Evolutionary conservation across 176 grass and related monocot species (phyloP), one percentile per base, ranked within the genome.

Genomic region (Carex myosuroides): DNA sequence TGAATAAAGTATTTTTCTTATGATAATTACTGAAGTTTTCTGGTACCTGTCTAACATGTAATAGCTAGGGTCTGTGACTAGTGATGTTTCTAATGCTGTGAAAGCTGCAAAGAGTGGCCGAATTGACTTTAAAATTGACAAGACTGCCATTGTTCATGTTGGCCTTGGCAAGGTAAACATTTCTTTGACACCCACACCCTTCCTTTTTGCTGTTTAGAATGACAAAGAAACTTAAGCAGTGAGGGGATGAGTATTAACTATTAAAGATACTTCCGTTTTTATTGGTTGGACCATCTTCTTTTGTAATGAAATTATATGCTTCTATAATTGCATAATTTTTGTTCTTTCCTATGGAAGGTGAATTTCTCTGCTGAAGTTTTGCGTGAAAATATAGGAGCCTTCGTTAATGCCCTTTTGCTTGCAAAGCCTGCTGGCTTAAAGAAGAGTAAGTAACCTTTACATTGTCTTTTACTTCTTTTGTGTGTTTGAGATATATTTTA

Each of bases 61-160:
- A 61, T 83, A 95, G 93, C 77, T 99, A 88, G 96, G 96, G 56
- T 99, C 96, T 55, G 93, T 99, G 65, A 95, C 96, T 32, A 99
- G 89, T 85, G 88, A 99, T 89, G 96, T 99, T 82, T 90, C 89
- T 83, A 83, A 70, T 63, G 96, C 91, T 29, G 96, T 99, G 68
- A 95, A 99, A 89, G 93, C 87, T 0, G 91, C 89, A 67, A 99
- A 99, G 82, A 90, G 88, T 85, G 96, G 96, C 3, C 91, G 91
- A 42, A 87, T 99, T 74, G 96, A 99, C 88, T 99, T 99, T 86
- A 99, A 95, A 87, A 90, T 99, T 39, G 93, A 99, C 79, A 95
- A 99, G 91, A 95, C 96, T 75, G 93, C 96, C 81, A 99, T 99
- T 81, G 91, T 99, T 75, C 96, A 99, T 95, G 96, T 90, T 68